These are phyloP conservation scores for Massarina eburnea DNA, from an alignment of 2,329 filamentous ascomycete genomes.

Conservation along the genomic window DNA sequence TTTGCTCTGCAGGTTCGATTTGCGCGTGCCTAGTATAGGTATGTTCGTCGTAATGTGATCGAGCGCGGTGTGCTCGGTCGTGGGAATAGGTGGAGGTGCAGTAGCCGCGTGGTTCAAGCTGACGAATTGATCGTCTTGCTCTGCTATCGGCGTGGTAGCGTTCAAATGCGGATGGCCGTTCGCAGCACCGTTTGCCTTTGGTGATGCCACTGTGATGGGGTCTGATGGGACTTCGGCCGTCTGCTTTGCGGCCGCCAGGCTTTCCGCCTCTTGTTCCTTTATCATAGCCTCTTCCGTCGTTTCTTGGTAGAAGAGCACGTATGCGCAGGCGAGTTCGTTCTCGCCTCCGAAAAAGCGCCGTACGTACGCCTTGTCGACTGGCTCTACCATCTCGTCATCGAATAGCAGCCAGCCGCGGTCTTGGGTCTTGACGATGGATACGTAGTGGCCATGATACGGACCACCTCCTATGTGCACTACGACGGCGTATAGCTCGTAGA, in stretches of 20 bases:
- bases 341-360: constrained; percentile 95
- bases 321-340: constrained; percentile 83
- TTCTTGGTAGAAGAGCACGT: constrained; percentile 97
- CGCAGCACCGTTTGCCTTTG: constrained; percentile 49
- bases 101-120: constrained; percentile 68
- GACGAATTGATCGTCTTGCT: constrained; percentile 53
- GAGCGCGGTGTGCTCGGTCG: constrained; percentile 33
- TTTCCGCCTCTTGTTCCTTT: constrained; percentile 83
- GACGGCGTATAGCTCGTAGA: constrained; percentile 96
- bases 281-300: constrained; percentile 69
- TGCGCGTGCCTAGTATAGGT: constrained; percentile 37
- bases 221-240: constrained; percentile 55
- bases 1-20: constrained; percentile 28
- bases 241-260: constrained; percentile 47
- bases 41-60: constrained; percentile 37
- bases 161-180: constrained; percentile 37
- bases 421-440: constrained; percentile 95
- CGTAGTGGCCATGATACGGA: constrained; percentile 96
- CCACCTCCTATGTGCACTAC: constrained; percentile 97
- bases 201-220: constrained; percentile 57
- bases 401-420: constrained; percentile 95
- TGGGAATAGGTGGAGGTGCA: constrained; percentile 48
- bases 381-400: constrained; percentile 98
- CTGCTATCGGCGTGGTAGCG: constrained; percentile 45
- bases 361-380: constrained; percentile 94